Evolutionary conservation across 1,284 basidiomycete species (phyloP), one percentile per base, ranked within the genome.

Genomic region (Leccinum fallax): DNA sequence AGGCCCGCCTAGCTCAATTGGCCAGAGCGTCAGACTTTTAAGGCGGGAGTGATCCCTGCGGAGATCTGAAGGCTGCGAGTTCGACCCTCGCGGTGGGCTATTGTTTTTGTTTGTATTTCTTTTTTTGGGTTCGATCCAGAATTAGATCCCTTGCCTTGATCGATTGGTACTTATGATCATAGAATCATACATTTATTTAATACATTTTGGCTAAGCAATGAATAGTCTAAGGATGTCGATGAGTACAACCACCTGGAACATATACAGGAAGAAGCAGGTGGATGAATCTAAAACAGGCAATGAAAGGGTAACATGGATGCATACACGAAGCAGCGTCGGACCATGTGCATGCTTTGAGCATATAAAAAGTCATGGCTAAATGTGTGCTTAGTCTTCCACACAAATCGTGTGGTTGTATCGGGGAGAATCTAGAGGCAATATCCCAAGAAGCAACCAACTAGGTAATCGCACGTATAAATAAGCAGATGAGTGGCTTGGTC

Each of bases 51-150:
- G 85, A 89, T 85, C 85, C 89, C 88, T 85, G 84, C 85, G 82
- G 51, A 53, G 66, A 87, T 89, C 87, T 89, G 89, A 91, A 90
- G 89, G 89, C 88, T 92, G 89, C 87, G 87, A 90, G 89, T 92
- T 92, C 89, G 89, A 92, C 88, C 88, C 89, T 90, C 89, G 87
- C 89, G 88, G 88, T 91, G 89, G 89, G 87, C 89, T 90, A 88
- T 55, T 7, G 11, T 48, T 21, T 48, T 46, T 21, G 3, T 48
- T 52, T 15, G 3, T 36, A 7, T 2, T 7, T 11, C 51, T 55
- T 55, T 52, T 26, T 24, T 1, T 0, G 8, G 16, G 5, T 32
- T 4, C 3, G 3, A 28, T n/a, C 6, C 9, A 19, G 32, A 16
- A 61, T 24, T 2, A 43, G 30, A 36, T 19, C 24, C 34, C 30